phyloP scores from a whole-genome alignment of 306 rosid genomes.

The Begonia loranthoides region DNA sequence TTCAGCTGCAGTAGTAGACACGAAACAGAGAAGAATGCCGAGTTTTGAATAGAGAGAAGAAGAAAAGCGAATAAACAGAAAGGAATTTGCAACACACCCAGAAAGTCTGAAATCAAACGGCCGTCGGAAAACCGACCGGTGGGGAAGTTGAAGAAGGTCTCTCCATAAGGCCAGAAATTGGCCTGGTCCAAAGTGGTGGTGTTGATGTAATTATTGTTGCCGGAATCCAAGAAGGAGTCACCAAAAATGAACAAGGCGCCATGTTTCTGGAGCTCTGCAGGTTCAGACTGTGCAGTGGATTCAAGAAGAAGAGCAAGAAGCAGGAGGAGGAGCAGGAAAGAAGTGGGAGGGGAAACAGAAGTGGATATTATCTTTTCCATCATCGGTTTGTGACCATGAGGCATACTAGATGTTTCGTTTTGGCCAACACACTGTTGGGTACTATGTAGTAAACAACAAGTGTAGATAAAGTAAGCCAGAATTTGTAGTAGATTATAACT shows the following conservation, averaged over 20 bases:
- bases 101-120: conserved; percentile 66
- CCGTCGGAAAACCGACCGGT: conserved; percentile 94
- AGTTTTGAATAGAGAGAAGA: conserved; percentile 2
- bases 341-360: background rate
- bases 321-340: background rate
- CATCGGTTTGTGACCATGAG: background rate
- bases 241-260: conserved; percentile 63
- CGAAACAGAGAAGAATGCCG: conserved; percentile 1
- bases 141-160: conserved; percentile 58
- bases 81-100: conserved; percentile 32
- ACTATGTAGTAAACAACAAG: background rate
- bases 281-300: background rate
- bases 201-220: conserved; percentile 93
- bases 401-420: background rate
- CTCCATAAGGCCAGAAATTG: conserved; percentile 87
- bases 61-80: conserved; percentile 16
- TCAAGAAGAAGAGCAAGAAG: background rate
- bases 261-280: conserved; percentile 7
- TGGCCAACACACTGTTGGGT: background rate
- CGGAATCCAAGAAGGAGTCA: conserved; percentile 79
- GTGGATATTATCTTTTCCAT: background rate
- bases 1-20: conserved; percentile 34
- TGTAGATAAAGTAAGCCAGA: background rate
- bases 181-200: conserved; percentile 81
- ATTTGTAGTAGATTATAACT: background rate